phyloP scores from a whole-genome alignment of 1,284 basidiomycete genomes.

The Veloporphyrellus conicus region DNA sequence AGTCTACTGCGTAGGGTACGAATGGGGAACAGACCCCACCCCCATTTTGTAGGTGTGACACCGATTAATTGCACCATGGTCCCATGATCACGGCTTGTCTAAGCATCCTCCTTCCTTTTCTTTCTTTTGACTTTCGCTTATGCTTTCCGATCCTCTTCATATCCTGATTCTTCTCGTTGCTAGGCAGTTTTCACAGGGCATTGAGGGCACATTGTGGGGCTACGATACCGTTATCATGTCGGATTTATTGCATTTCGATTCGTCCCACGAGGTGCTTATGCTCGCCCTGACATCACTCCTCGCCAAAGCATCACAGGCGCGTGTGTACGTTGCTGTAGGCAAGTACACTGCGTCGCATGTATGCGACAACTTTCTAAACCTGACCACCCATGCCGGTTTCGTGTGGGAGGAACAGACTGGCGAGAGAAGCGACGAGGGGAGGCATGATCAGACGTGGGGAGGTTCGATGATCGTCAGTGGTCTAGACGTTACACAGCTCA shows the following conservation, averaged over 20 bases:
- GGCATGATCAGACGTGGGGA: constrained; percentile 37
- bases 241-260: constrained; percentile 64
- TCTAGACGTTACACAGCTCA: constrained; percentile 46
- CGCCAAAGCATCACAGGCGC: constrained; percentile 37
- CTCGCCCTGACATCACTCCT: constrained; percentile 49
- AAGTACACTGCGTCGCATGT: constrained; percentile 55
- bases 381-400: constrained; percentile 43
- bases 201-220: constrained; percentile 29
- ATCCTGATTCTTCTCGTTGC: not conserved
- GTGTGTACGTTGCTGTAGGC: constrained; percentile 59
- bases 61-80: constrained; percentile 1
- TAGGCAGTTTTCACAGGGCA: constrained; percentile 13
- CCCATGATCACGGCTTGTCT: not conserved
- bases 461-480: constrained; percentile 46
- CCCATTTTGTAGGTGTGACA: constrained; percentile 45
- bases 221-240: constrained; percentile 64
- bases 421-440: constrained; percentile 9
- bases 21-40: constrained; percentile 55
- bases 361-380: constrained; percentile 51
- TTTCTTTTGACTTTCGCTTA: not conserved
- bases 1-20: constrained; percentile 50
- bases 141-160: not conserved
- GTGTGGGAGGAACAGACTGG: constrained; percentile 41
- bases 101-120: not conserved
- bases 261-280: constrained; percentile 56